A percentile compares a stretch with the other conserved stretches of the same genome.
Conservation (phyloP, 352 stramenopile genomes). For the Blastocystis sp. region DNA sequence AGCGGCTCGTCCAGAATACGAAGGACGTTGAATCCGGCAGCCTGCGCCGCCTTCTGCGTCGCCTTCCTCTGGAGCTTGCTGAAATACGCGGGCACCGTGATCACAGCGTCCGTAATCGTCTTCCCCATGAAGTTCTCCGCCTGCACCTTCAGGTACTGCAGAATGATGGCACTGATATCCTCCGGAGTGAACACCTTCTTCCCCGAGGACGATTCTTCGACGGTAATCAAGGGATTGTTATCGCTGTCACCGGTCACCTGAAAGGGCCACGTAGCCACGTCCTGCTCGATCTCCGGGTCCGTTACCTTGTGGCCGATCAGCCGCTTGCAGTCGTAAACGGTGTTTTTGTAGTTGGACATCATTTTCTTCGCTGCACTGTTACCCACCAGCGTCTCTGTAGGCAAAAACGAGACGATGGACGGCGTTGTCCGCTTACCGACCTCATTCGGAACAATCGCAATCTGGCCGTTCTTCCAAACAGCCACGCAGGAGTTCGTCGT, state of each 20-base stretch:
- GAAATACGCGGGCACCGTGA: conserved; percentile 81
- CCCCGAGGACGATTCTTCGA: neutral
- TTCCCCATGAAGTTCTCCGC: conserved; percentile 31
- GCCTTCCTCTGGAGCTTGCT: conserved; percentile 98
- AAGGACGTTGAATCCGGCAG: conserved; percentile 94
- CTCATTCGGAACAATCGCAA: conserved; percentile 92
- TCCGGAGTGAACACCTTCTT: conserved; percentile 46
- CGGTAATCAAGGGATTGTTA: conserved; percentile 12
- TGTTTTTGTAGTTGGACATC: conserved; percentile 77
- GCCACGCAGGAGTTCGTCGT: conserved; percentile 95
- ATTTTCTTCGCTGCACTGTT: conserved; percentile 87
- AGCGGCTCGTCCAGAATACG: conserved; percentile 87
- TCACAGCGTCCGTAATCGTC: conserved; percentile 26
- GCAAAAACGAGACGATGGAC: conserved; percentile 92
- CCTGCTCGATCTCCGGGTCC: conserved; percentile 25
- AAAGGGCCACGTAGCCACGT: conserved; percentile 44
- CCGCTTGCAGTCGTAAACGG: conserved; percentile 66
- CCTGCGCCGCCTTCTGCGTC: conserved; percentile 98
- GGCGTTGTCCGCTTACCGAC: conserved; percentile 92
- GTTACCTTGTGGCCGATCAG: conserved; percentile 67
- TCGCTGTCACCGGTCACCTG: neutral
- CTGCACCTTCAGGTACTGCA: conserved; percentile 29
- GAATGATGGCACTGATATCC: conserved; percentile 53
- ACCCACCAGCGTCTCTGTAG: conserved; percentile 91
- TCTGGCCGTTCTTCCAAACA: conserved; percentile 94